phyloP scores from a whole-genome alignment of 108 stramenopile genomes.

The Pseudonitzschia multiseries region DNA sequence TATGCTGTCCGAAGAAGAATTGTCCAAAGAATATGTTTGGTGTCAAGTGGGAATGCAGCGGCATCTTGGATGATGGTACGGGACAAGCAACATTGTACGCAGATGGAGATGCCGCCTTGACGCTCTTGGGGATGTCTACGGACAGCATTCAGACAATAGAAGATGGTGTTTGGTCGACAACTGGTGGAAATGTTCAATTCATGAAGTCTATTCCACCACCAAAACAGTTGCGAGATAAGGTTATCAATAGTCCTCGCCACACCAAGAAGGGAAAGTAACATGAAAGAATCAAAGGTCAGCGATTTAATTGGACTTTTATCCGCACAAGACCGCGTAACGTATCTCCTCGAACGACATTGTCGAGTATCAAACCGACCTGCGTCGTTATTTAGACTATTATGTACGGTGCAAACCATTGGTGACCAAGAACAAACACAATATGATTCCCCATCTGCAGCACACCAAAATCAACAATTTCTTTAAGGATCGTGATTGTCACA shows the following conservation, averaged over 20 bases:
- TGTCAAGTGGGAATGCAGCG: constrained; percentile 87
- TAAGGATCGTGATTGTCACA: constrained; percentile 17
- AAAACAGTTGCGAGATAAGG: constrained; percentile 36
- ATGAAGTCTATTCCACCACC: constrained; percentile 60
- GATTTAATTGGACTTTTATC: constrained; percentile 27
- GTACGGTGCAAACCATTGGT: constrained; percentile 74
- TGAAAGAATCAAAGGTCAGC: not conserved
- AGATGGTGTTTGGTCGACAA: constrained; percentile 58
- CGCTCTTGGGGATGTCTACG: constrained; percentile 46
- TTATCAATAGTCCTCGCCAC: constrained; percentile 23
- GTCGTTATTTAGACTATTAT: constrained; percentile 53
- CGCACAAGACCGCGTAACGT: constrained; percentile 51
- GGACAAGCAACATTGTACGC: constrained; percentile 82
- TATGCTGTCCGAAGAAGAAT: constrained; percentile 43
- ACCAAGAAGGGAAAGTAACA: constrained; percentile 14
- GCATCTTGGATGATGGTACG: constrained; percentile 79
- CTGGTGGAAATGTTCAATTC: constrained; percentile 49
- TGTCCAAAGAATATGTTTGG: constrained; percentile 32
- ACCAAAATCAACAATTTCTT: constrained; percentile 52
- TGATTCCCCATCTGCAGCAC: constrained; percentile 51
- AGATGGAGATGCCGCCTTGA: constrained; percentile 76
- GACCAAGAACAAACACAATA: constrained; percentile 26
- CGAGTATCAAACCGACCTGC: constrained; percentile 34
- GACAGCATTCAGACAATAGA: constrained; percentile 50
- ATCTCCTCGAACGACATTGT: constrained; percentile 67